These are phyloP conservation scores for Puccinellia tenuiflora DNA, from an alignment of 176 grass and related monocot genomes.

Conservation along the genomic window DNA sequence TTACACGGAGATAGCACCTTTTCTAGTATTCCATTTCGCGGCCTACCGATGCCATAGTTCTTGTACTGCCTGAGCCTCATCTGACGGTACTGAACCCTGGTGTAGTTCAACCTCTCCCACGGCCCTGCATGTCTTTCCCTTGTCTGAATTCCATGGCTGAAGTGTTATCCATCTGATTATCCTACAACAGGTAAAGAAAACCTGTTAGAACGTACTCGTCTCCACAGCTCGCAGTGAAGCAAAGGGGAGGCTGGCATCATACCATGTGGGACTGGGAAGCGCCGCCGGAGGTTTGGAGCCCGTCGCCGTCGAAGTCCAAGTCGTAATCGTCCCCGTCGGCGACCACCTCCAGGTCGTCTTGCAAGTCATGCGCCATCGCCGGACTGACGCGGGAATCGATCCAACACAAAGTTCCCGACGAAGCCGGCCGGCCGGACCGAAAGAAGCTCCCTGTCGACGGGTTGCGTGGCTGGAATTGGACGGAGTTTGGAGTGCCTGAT, in stretches of 20 bases:
- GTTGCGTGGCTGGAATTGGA: neutral
- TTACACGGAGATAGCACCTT: too few relatives aligned
- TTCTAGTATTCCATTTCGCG: neutral
- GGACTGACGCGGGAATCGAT: neutral
- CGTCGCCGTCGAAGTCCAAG: slow-evolving; percentile 1
- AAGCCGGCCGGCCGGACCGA: neutral
- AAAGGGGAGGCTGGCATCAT: neutral
- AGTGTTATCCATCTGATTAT: slow-evolving; percentile 13
- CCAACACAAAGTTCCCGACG: neutral
- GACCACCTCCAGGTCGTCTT: slow-evolving; percentile 41
- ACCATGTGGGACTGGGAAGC: neutral
- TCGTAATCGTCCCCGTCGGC: neutral
- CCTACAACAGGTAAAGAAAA: neutral
- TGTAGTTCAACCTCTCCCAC: slow-evolving; percentile 55
- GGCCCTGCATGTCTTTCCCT: slow-evolving; percentile 60
- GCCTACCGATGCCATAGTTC: slow-evolving; percentile 34
- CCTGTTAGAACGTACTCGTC: neutral
- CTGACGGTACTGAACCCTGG: slow-evolving; percentile 44
- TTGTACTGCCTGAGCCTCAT: slow-evolving; percentile 54
- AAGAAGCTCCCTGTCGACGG: neutral
- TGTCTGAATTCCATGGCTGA: slow-evolving; percentile 24
- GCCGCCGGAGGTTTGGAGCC: neutral
- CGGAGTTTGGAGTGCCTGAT: neutral
- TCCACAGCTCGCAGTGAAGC: neutral
- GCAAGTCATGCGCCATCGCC: slow-evolving; percentile 29